These are phyloP conservation scores for Edaphochlamys debaryana DNA, from an alignment of 139 green algal genomes.

Conservation along the genomic window DNA sequence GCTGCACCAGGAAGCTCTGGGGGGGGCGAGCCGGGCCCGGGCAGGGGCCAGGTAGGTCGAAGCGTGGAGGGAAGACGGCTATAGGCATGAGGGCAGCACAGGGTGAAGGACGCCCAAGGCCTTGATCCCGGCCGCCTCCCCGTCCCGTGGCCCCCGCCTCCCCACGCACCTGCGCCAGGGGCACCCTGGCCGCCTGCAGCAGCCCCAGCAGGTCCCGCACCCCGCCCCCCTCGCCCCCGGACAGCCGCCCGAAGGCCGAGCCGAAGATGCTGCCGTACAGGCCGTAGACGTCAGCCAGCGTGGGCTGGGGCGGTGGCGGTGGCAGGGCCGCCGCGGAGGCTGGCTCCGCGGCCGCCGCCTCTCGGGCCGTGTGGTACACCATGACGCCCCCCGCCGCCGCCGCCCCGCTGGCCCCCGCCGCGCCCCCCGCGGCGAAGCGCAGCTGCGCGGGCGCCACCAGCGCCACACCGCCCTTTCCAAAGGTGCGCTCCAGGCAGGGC, in stretches of 20 bases:
- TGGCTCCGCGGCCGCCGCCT: neutral
- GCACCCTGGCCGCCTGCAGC: constrained; percentile 7
- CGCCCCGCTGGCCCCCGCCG: neutral
- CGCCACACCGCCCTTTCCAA: neutral
- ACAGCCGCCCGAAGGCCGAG: neutral
- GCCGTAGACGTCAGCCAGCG: constrained; percentile 7
- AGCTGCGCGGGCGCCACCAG: neutral
- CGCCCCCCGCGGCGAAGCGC: neutral
- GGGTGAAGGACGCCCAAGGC: too few species aligned
- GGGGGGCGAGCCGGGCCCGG: too few species aligned
- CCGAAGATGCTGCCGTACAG: neutral
- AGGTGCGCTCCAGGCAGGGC: neutral
- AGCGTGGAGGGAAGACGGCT: too few species aligned
- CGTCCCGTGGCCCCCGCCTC: too few species aligned
- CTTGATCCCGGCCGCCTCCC: too few species aligned
- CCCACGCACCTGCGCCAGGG: too few species aligned
- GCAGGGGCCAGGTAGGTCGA: too few species aligned
- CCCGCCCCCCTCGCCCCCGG: neutral
- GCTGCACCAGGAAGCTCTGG: neutral
- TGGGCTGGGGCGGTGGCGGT: neutral
- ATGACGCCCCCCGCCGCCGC: neutral
- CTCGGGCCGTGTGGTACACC: constrained; percentile 16
- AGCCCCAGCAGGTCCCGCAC: neutral
- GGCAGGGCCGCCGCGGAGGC: neutral
- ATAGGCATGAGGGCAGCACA: too few species aligned